A percentile compares a stretch with the other conserved stretches of the same genome.
Evolutionary conservation across 257 asterid species (phyloP).

Genomic region (Salvia miltiorrhiza): DNA sequence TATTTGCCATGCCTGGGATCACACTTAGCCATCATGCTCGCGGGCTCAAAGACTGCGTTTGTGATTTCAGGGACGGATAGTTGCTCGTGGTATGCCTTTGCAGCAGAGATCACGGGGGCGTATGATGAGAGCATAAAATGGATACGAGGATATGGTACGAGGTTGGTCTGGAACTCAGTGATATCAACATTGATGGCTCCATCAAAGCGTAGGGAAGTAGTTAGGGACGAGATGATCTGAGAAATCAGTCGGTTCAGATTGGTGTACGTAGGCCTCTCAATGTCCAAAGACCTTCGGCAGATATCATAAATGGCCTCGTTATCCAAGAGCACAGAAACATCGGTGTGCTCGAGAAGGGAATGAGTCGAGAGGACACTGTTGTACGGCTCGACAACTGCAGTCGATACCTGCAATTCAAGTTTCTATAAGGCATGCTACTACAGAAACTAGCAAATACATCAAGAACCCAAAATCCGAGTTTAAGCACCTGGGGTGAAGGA

Average conservation of each 20-base stretch:
- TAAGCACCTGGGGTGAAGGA: slow-evolving; percentile 83
- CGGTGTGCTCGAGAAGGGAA: slow-evolving; percentile 89
- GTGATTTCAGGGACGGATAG: slow-evolving; percentile 88
- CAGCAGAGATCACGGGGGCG: slow-evolving; percentile 92
- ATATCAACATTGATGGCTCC: slow-evolving; percentile 90
- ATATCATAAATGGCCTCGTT: slow-evolving; percentile 93
- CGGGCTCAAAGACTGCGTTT: slow-evolving; percentile 84
- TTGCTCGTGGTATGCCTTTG: slow-evolving; percentile 85
- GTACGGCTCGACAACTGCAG: slow-evolving; percentile 97
- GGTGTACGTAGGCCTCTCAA: slow-evolving; percentile 90
- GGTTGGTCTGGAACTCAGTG: slow-evolving; percentile 91
- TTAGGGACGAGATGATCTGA: slow-evolving; percentile 78
- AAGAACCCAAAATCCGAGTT: not conserved
- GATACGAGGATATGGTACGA: slow-evolving; percentile 91
- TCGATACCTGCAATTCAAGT: slow-evolving; percentile 59
- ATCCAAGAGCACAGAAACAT: slow-evolving; percentile 78
- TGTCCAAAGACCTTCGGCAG: slow-evolving; percentile 78
- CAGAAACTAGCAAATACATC: not conserved
- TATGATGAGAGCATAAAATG: slow-evolving; percentile 97
- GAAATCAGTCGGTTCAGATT: slow-evolving; percentile 83
- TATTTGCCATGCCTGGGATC: slow-evolving; percentile 93
- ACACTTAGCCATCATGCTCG: slow-evolving; percentile 96
- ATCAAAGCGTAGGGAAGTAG: slow-evolving; percentile 86
- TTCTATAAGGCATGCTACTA: not conserved
- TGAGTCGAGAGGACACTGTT: slow-evolving; percentile 92